phyloP scores from a whole-genome alignment of 352 stramenopile genomes.

The Globisporangium parvum region DNA sequence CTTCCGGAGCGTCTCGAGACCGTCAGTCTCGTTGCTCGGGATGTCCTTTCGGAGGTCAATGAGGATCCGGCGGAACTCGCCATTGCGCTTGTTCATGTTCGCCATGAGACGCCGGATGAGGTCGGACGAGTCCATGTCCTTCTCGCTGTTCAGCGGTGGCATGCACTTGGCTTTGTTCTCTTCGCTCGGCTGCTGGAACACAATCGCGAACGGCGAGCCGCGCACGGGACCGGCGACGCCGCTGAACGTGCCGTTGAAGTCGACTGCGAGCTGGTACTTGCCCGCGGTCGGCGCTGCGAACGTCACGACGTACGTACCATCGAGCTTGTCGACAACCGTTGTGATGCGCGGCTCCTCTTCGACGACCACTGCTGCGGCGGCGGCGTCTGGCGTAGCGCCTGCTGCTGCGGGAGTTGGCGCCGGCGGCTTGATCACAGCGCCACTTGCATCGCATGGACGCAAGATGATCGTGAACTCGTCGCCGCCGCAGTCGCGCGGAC shows the following conservation, averaged over 20 bases:
- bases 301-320: conserved; percentile 93
- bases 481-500: conserved; percentile 89
- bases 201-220: conserved; percentile 87
- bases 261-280: conserved; percentile 84
- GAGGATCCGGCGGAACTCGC: conserved; percentile 73
- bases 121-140: conserved; percentile 71
- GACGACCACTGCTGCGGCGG: conserved; percentile 1
- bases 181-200: conserved; percentile 42
- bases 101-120: conserved; percentile 67
- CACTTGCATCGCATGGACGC: conserved; percentile 15
- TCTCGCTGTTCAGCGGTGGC: conserved; percentile 53
- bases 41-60: conserved; percentile 82
- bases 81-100: conserved; percentile 82
- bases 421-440: conserved; percentile 5
- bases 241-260: conserved; percentile 92
- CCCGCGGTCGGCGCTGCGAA: conserved; percentile 80
- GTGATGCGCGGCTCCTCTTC: conserved; percentile 27
- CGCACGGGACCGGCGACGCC: conserved; percentile 91
- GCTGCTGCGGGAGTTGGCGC: background rate
- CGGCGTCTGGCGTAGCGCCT: background rate
- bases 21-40: conserved; percentile 66
- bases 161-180: conserved; percentile 77
- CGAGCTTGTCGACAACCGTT: conserved; percentile 82
- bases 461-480: conserved; percentile 91
- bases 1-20: conserved; percentile 73